Percentiles rank a stretch among this genome's conserved stretches.
Evolutionary conservation across 495 filamentous ascomycete species (phyloP).

Genomic region (Aspergillus hancockii): DNA sequence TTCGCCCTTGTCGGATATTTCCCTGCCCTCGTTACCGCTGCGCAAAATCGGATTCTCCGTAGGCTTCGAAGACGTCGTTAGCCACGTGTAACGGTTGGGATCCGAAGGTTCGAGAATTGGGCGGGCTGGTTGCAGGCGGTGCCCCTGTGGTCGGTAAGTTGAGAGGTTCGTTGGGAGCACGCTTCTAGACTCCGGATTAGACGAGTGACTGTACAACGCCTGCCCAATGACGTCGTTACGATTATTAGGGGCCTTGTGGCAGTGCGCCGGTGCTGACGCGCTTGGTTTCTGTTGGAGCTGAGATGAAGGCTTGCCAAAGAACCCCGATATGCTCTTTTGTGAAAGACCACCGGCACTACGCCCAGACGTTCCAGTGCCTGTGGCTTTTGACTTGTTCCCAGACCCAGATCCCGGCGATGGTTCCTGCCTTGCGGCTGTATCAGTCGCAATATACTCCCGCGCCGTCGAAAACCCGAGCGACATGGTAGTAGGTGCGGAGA

Average conservation of each 20-base stretch:
- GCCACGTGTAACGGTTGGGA: conserved; percentile 44
- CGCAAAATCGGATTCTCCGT: conserved; percentile 25
- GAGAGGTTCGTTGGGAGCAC: conserved; percentile 29
- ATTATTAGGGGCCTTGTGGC: conserved; percentile 5
- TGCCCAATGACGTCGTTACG: conserved; percentile 1
- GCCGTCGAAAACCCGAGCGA: conserved; percentile 44
- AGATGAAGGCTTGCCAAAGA: conserved; percentile 31
- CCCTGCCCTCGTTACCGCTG: conserved; percentile 6
- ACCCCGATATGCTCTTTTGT: conserved; percentile 44
- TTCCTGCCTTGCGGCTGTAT: conserved; percentile 14
- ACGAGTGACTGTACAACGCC: not conserved
- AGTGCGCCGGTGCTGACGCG: conserved; percentile 8
- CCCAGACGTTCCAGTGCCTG: conserved; percentile 9
- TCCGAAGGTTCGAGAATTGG: conserved; percentile 40
- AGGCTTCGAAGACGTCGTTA: conserved; percentile 31
- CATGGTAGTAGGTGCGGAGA: conserved; percentile 38
- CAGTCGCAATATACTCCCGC: conserved; percentile 40
- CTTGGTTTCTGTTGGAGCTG: conserved; percentile 16
- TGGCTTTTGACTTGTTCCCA: conserved; percentile 22
- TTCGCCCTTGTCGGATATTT: conserved; percentile 13
- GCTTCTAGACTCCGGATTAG: conserved; percentile 8
- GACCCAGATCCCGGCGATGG: conserved; percentile 7
- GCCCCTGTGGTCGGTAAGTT: conserved; percentile 41
- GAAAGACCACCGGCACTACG: conserved; percentile 29
- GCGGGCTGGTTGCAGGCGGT: conserved; percentile 36